Evolutionary conservation across 2,329 filamentous ascomycete species (phyloP).

Genomic region (Hymenoscyphus fructigenus): DNA sequence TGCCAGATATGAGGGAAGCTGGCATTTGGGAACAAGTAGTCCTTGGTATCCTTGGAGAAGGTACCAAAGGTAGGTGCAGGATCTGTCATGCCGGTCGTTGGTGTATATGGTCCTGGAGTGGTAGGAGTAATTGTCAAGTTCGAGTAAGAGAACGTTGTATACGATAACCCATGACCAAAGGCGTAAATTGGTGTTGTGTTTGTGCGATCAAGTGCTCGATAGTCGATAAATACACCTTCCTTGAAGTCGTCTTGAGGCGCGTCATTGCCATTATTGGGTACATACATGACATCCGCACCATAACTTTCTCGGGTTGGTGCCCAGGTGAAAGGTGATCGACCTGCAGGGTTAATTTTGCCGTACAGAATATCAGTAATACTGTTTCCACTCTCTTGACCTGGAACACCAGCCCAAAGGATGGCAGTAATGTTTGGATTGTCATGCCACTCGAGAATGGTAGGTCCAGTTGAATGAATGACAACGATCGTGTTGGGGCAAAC

Average conservation of each 20-base stretch:
- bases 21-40: conserved; percentile 68
- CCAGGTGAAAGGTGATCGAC: conserved; percentile 78
- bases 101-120: conserved; percentile 35
- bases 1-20: conserved; percentile 45
- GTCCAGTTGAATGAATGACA: conserved; percentile 81
- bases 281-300: conserved; percentile 46
- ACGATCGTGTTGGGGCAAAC: conserved; percentile 87
- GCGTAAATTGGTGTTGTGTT: conserved; percentile 71
- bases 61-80: conserved; percentile 64
- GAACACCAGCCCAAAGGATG: conserved; percentile 78
- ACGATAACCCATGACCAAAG: conserved; percentile 78
- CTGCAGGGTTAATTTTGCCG: conserved; percentile 74
- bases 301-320: conserved; percentile 53
- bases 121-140: conserved; percentile 50
- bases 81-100: conserved; percentile 60
- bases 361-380: conserved; percentile 81
- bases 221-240: conserved; percentile 82
- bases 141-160: conserved; percentile 77
- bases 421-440: conserved; percentile 77
- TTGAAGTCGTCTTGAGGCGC: conserved; percentile 72
- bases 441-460: conserved; percentile 75
- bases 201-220: conserved; percentile 67
- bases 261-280: conserved; percentile 64
- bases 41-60: conserved; percentile 58
- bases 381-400: conserved; percentile 82